Evolutionary conservation across 176 grass and related monocot species (phyloP), one percentile per base, ranked within the genome.

Genomic region (Oryza coarctata): DNA sequence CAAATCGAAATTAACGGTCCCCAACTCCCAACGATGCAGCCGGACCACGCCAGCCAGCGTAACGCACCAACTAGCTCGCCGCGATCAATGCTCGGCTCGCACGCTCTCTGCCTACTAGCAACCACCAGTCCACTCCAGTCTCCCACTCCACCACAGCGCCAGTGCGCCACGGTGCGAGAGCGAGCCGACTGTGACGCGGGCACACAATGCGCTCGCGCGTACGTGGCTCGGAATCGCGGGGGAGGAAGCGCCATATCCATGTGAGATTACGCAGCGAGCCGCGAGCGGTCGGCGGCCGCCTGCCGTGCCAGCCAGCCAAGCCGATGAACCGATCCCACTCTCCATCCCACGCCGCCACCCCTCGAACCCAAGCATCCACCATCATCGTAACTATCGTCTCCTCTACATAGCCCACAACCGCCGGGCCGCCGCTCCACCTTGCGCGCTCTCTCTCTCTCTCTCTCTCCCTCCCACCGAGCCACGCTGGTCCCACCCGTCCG

Each of bases 401-500:
- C 57, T 74, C 57, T n/a, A 55, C 50, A 55, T 70, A 28, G 50
- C 77, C 52, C 70, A 63, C 49, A 74, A 45, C 69, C 75, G 12
- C 82, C 81, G 43, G 32, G 20, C 25, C 34, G 35, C 75, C 77
- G 71, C 66, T 41, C 74, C 74, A 30, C 36, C 17, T 30, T 66
- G n/a, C n/a, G n/a, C n/a, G n/a, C 43, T 71, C 52, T 43, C 40
- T 43, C 72, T 34, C 43, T 27, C 35, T 57, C 40, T 65, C 52
- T 43, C 40, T 43, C 72, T 34, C 57, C 6, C 30, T 68, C 32
- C 73, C 78, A 32, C 31, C 41, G 0, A 29, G 38, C 85, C 63
- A 50, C 29, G 32, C 65, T 85, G 87, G 71, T 79, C 40, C 87
- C 87, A 87, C 73, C 72, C 49, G 45, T 72, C 73, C 62, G 50